Percentiles rank a stretch among this genome's conserved stretches.
Conservation (phyloP, 148 eudicot genomes). For the Silene uniflora region DNA sequence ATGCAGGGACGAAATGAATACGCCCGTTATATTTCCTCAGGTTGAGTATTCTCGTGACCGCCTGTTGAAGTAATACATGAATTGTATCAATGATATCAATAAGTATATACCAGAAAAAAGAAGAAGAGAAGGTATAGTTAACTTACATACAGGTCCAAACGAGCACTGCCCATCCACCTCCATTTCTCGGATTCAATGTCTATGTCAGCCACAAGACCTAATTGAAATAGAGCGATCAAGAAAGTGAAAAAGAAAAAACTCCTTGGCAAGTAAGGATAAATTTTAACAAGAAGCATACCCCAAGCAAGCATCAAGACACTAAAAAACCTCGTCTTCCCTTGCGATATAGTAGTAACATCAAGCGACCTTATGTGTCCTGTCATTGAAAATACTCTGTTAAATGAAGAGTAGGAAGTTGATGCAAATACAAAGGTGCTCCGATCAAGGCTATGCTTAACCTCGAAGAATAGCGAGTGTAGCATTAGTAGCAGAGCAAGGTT, state of each 20-base stretch:
- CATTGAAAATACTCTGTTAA: constrained; percentile 12
- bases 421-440: not conserved
- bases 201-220: constrained; percentile 89
- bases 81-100: not conserved
- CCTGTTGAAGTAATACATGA: constrained; percentile 36
- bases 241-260: not conserved
- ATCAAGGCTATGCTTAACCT: constrained; percentile 35
- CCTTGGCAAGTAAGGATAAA: not conserved
- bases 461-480: constrained; percentile 76
- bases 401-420: not conserved
- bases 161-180: constrained; percentile 98
- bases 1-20: constrained; percentile 72
- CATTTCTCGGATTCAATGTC: constrained; percentile 95
- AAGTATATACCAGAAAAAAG: not conserved
- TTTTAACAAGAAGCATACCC: constrained; percentile 48
- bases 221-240: constrained; percentile 11
- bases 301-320: constrained; percentile 95
- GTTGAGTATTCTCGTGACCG: constrained; percentile 51
- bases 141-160: constrained; percentile 83
- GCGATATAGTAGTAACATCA: constrained; percentile 79
- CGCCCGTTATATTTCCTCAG: constrained; percentile 79
- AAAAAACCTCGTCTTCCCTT: constrained; percentile 65
- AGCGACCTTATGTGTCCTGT: constrained; percentile 69
- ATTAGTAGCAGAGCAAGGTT: constrained; percentile 63
- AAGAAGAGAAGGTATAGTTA: not conserved